Evolutionary conservation across 768 basidiomycete species (phyloP).

Genomic region (Leccinum disarticulatum): DNA sequence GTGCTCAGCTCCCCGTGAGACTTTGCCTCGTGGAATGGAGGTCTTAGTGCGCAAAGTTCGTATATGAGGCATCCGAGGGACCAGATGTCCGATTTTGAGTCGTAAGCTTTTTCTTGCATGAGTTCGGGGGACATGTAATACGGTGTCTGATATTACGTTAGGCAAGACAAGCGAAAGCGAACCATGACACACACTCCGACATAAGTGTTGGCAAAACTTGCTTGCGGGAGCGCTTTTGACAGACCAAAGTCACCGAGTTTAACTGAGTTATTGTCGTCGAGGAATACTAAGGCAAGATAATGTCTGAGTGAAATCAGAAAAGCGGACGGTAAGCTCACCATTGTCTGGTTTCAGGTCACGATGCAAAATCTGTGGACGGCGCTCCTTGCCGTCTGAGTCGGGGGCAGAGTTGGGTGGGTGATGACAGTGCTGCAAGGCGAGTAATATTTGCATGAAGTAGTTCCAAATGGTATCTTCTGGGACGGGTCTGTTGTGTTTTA

Average conservation of each 20-base stretch:
- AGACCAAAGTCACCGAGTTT: conserved; percentile 98
- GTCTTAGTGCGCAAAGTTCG: conserved; percentile 91
- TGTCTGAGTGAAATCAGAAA: background rate
- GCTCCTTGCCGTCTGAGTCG: conserved; percentile 45
- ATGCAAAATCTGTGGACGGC: conserved; percentile 80
- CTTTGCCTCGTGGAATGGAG: conserved; percentile 91
- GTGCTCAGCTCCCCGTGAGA: conserved; percentile 85
- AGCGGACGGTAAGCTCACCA: conserved; percentile 48
- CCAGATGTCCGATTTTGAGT: conserved; percentile 99
- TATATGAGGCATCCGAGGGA: conserved; percentile 95
- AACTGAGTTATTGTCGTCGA: conserved; percentile 79
- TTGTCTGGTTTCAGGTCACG: conserved; percentile 98
- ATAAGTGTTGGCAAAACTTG: conserved; percentile 93
- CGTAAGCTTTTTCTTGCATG: conserved; percentile 96
- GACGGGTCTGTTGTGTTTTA: conserved; percentile 66
- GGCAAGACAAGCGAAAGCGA: background rate
- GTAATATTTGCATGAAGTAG: conserved; percentile 90
- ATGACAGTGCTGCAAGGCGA: conserved; percentile 92
- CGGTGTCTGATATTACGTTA: conserved; percentile 67
- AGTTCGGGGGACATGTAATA: conserved; percentile 99
- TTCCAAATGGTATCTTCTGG: conserved; percentile 95
- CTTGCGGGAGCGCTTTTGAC: conserved; percentile 85
- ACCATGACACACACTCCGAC: conserved; percentile 71
- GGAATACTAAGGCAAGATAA: conserved; percentile 62
- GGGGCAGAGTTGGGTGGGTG: conserved; percentile 55